Base-by-base conservation (phyloP, 23 red algal genomes). In the Pyropia yezoensis region DNA sequence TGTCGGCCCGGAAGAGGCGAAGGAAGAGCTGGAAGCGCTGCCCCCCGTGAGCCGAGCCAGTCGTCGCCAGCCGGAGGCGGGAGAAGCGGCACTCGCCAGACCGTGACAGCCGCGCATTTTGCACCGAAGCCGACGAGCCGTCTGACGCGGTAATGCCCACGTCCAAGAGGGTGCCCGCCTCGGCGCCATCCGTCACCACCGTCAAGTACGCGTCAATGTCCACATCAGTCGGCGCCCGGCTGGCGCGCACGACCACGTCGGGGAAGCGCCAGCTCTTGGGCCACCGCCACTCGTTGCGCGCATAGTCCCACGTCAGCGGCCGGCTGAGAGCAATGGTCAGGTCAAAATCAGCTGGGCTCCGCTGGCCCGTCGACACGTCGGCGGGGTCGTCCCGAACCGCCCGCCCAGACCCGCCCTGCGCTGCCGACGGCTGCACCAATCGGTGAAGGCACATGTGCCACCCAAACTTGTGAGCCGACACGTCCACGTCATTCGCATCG, bases 221-320 rank as follows among this genome's bases (percentile, higher is more conserved):
- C 20, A 65, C 71, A 24, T 69, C 33, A 12, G 73, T 49, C 14
- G 71, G 64, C 4, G 51, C 33, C 29, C 57, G 50, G 39, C 69
- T 83, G 29, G 62, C 80, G 5, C 63, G 72, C 49, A 95, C 63
- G 22, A 75, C 29, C 33, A 82, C 75, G 28, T 95, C 89, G 14
- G 89, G 89, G 14, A 95, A 65, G 22, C 82, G 75, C 89, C 89
- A 95, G 17, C 77, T 95, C 59, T 95, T 95, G 63, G 83, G 89
- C 89, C 89, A 95, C 26, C 89, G 64, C 80, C 80, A 95, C 19
- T 77, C 73, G 11, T 77, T 18, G 18, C 57, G 52, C 6, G 18
- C 62, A 39, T 49, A 18, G 16, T 77, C 73, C 60, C 60, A 77
- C 63, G 63, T 49, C 21, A 66, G 14, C 1, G 73, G 61, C 17